Percentiles rank a stretch among this genome's conserved stretches.
These are phyloP conservation scores for Cicer pinnatifidum DNA, from an alignment of 306 rosid genomes.

Conservation along the genomic window DNA sequence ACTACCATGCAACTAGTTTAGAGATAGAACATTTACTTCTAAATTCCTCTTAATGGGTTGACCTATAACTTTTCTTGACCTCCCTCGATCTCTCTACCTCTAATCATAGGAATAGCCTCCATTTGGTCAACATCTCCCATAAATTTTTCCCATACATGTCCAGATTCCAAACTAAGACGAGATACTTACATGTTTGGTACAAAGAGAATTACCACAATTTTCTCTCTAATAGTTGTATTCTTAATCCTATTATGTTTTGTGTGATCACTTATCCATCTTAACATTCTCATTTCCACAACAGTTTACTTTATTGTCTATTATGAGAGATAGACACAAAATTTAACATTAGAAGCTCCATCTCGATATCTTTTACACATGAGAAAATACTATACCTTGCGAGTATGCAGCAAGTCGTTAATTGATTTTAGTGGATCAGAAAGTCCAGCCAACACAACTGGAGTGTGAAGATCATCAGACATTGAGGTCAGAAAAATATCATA, in stretches of 20 bases:
- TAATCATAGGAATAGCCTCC: background rate
- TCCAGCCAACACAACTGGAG: slow-evolving; percentile 80
- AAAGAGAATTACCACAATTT: background rate
- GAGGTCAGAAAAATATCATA: slow-evolving; percentile 65
- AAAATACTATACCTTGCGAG: slow-evolving; percentile 70
- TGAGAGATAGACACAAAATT: background rate
- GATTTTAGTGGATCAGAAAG: slow-evolving; percentile 85
- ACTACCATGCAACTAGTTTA: background rate
- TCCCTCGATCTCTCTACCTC: background rate
- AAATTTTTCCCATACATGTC: background rate
- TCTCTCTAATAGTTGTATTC: background rate
- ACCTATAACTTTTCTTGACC: background rate
- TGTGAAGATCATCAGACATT: slow-evolving; percentile 94
- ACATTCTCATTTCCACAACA: background rate
- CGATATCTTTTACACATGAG: background rate
- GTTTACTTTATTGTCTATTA: background rate
- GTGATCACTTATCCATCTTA: background rate
- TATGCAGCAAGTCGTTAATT: slow-evolving; percentile 83
- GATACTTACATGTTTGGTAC: background rate
- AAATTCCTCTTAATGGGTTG: background rate
- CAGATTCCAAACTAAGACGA: background rate
- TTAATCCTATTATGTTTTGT: background rate
- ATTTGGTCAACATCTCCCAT: background rate
- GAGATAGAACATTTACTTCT: background rate
- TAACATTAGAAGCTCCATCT: background rate